Evolutionary conservation across 1,284 basidiomycete species (phyloP).

Genomic region (Irpex sp.): DNA sequence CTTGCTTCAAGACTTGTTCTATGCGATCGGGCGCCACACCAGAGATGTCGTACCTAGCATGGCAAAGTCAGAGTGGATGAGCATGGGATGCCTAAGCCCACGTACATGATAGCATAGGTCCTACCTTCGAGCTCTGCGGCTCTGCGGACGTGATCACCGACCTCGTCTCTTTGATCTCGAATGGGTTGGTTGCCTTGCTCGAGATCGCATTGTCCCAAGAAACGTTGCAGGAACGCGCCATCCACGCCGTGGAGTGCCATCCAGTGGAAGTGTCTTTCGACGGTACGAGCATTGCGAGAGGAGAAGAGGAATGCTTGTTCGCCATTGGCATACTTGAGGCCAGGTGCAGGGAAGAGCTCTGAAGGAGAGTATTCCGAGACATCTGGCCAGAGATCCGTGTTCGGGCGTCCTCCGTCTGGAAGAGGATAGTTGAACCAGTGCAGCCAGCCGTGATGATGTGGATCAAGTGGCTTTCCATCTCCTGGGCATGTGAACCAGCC

Average conservation of each 20-base stretch:
- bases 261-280: constrained; percentile 75
- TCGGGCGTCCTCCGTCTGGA: constrained; percentile 61
- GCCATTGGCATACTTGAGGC: constrained; percentile 50
- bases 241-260: constrained; percentile 77
- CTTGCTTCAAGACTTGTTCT: constrained; percentile 52
- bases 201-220: constrained; percentile 60
- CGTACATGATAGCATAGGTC: constrained; percentile 77
- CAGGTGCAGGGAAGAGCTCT: constrained; percentile 68
- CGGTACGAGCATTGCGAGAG: constrained; percentile 68
- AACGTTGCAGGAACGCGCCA: constrained; percentile 75
- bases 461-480: constrained; percentile 40
- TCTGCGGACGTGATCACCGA: constrained; percentile 63
- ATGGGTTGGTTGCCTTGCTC: constrained; percentile 48
- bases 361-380: constrained; percentile 62
- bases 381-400: constrained; percentile 74
- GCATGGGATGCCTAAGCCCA: constrained; percentile 9
- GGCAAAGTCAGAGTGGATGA: not conserved
- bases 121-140: constrained; percentile 74
- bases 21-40: constrained; percentile 61
- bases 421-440: constrained; percentile 73
- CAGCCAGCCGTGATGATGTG: constrained; percentile 80
- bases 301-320: constrained; percentile 69
- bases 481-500: constrained; percentile 60
- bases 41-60: constrained; percentile 69
- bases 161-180: constrained; percentile 61